phyloP scores from a whole-genome alignment of 2,329 filamentous ascomycete species.

The Fusarium chuoi region DNA sequence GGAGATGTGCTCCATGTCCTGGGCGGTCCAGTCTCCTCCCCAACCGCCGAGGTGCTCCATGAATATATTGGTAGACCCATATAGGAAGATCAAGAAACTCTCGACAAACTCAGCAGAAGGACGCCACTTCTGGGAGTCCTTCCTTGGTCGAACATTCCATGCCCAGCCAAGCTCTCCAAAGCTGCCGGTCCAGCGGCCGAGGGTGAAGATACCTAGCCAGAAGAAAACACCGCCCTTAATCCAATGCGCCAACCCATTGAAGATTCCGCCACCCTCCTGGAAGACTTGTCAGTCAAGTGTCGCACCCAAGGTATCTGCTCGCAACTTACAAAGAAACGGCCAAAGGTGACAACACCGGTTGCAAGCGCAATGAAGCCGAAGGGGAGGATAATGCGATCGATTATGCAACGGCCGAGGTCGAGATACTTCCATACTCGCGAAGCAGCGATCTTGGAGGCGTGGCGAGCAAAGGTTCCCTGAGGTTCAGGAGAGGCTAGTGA shows the following conservation, averaged over 20 bases:
- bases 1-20: conserved; percentile 90
- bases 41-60: conserved; percentile 84
- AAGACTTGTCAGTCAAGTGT: neutral
- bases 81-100: conserved; percentile 88
- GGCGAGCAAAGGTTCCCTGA: conserved; percentile 62
- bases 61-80: conserved; percentile 90
- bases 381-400: conserved; percentile 82
- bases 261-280: conserved; percentile 75
- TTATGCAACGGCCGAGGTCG: conserved; percentile 68
- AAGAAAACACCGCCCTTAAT: conserved; percentile 96
- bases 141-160: conserved; percentile 84
- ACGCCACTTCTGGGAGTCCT: conserved; percentile 68
- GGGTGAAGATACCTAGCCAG: conserved; percentile 87
- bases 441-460: conserved; percentile 66
- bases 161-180: conserved; percentile 94
- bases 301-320: neutral
- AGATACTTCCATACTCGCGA: conserved; percentile 67
- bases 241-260: conserved; percentile 90
- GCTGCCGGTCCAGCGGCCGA: conserved; percentile 90
- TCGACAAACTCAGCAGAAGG: conserved; percentile 91
- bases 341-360: conserved; percentile 80
- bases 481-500: conserved; percentile 48
- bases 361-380: conserved; percentile 79
- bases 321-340: conserved; percentile 81
- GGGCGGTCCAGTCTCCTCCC: conserved; percentile 76